phyloP scores from a whole-genome alignment of 2,329 filamentous ascomycete species.

The Penicillium carneum region DNA sequence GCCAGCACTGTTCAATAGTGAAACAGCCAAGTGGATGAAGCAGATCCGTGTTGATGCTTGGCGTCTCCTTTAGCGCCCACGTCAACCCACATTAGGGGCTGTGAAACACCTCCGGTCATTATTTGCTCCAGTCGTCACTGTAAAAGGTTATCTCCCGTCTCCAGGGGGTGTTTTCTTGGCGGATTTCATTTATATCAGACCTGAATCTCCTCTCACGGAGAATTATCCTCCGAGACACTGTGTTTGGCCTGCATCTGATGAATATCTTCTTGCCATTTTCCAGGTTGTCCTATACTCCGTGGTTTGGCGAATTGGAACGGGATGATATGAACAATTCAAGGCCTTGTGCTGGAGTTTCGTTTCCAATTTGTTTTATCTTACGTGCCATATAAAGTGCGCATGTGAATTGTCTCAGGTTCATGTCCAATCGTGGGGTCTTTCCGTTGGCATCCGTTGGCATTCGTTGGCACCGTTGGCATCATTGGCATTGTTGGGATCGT shows the following conservation, averaged over 20 bases:
- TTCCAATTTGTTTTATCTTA: slow-evolving; percentile 5
- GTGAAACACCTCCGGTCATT: slow-evolving; percentile 10
- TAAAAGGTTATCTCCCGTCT: slow-evolving; percentile 1
- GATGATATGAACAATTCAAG: neutral
- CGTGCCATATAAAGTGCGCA: slow-evolving; percentile 10
- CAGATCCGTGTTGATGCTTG: slow-evolving; percentile 23
- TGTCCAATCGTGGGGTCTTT: slow-evolving; percentile 1
- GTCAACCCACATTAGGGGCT: neutral
- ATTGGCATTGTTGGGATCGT: neutral
- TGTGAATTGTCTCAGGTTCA: neutral
- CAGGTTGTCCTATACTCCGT: neutral
- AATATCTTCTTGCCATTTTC: neutral
- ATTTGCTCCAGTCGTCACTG: slow-evolving; percentile 6
- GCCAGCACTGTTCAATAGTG: slow-evolving; percentile 24
- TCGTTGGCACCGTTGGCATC: too few species aligned
- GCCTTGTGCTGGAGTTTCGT: neutral
- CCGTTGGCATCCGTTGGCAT: neutral
- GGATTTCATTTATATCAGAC: slow-evolving; percentile 31
- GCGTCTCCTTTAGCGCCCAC: slow-evolving; percentile 18
- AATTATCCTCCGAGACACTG: slow-evolving; percentile 6
- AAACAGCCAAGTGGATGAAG: slow-evolving; percentile 24
- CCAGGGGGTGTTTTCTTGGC: slow-evolving; percentile 20
- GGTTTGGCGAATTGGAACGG: slow-evolving; percentile 4
- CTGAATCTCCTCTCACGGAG: slow-evolving; percentile 17
- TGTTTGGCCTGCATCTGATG: neutral